phyloP scores from a whole-genome alignment of 768 basidiomycete species.

The Terana coerulea region DNA sequence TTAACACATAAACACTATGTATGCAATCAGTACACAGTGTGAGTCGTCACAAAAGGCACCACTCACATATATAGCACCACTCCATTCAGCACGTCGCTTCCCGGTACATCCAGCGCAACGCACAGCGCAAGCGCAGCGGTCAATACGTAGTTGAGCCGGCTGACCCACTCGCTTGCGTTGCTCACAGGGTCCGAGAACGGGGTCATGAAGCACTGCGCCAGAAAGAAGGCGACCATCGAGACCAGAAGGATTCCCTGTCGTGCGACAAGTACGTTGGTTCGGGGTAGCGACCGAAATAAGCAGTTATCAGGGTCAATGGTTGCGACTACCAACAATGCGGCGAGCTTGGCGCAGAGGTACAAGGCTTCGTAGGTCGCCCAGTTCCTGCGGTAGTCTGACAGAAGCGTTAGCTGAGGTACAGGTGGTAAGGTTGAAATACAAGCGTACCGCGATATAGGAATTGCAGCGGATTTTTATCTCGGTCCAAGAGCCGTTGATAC shows the following conservation, averaged over 20 bases:
- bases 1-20: slow-evolving; percentile 45
- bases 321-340: slow-evolving; percentile 60
- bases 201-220: slow-evolving; percentile 52
- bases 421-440: neutral
- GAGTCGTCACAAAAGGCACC: neutral
- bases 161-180: slow-evolving; percentile 75
- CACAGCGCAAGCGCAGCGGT: slow-evolving; percentile 61
- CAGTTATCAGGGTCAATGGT: slow-evolving; percentile 72
- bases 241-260: slow-evolving; percentile 60
- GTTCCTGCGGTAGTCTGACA: slow-evolving; percentile 59
- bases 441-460: slow-evolving; percentile 68
- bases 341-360: slow-evolving; percentile 69
- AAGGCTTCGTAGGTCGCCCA: slow-evolving; percentile 67
- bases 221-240: slow-evolving; percentile 56
- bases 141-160: slow-evolving; percentile 63
- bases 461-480: slow-evolving; percentile 63
- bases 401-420: neutral
- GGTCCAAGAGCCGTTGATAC: slow-evolving; percentile 60
- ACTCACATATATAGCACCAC: slow-evolving; percentile 64
- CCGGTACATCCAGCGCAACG: slow-evolving; percentile 57
- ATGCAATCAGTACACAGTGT: slow-evolving; percentile 2
- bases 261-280: slow-evolving; percentile 47
- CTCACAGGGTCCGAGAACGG: slow-evolving; percentile 69
- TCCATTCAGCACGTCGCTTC: slow-evolving; percentile 51
- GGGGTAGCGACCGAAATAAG: slow-evolving; percentile 53